Percentiles rank a stretch among this genome's conserved stretches.
Conservation (phyloP, 163 green algal genomes). For the Scenedesmus sp. region DNA sequence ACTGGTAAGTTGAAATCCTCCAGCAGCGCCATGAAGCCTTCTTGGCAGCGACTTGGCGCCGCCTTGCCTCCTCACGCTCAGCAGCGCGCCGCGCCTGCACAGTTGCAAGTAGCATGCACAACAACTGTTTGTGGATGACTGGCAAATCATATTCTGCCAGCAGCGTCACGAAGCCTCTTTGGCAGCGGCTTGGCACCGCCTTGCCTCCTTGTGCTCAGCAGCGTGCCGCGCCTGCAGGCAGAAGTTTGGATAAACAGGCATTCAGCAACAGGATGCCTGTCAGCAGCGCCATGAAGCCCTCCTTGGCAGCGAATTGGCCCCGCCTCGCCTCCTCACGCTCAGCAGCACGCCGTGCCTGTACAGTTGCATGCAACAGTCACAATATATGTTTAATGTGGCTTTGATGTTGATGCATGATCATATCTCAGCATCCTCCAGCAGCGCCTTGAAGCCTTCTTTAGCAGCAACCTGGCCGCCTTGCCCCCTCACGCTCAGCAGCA, state of each 20-base stretch:
- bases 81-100: slow-evolving; percentile 40
- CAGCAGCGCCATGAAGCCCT: slow-evolving; percentile 41
- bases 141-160: not conserved
- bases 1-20: too few species aligned
- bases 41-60: slow-evolving; percentile 30
- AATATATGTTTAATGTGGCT: too few species aligned
- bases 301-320: slow-evolving; percentile 35
- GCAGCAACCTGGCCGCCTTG: slow-evolving; percentile 19
- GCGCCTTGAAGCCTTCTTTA: slow-evolving; percentile 41
- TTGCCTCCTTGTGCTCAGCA: slow-evolving; percentile 21
- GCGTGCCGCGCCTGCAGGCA: slow-evolving; percentile 33
- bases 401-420: too few species aligned
- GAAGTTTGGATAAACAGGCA: not conserved
- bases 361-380: too few species aligned
- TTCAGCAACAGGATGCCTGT: not conserved
- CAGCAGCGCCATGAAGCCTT: slow-evolving; percentile 22
- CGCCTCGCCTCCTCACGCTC: slow-evolving; percentile 39
- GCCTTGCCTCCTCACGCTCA: slow-evolving; percentile 30
- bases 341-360: slow-evolving; percentile 40
- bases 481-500: slow-evolving; percentile 31
- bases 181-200: slow-evolving; percentile 14
- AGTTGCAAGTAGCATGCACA: not conserved
- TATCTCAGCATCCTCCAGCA: slow-evolving; percentile 6
- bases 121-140: too few species aligned
- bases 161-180: slow-evolving; percentile 44